Base-by-base conservation (phyloP, 106 monocot genomes). In the Allium cepa region DNA sequence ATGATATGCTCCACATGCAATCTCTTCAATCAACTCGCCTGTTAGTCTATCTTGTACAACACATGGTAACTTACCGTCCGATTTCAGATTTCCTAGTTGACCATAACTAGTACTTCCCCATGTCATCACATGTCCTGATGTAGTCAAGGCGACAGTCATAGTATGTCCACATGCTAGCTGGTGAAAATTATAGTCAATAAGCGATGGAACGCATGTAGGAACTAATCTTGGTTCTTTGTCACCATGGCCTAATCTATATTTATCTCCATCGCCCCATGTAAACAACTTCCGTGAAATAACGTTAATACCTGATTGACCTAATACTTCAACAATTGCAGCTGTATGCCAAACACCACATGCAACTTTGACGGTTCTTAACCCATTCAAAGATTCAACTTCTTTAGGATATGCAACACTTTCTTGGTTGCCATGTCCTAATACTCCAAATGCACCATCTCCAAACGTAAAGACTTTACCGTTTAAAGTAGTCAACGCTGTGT, bases 221-320 rank as follows among this genome's bases (percentile, higher is more conserved):
- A 82, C 48, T 16, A 92, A 28, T 14, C 80, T 56, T 50, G 78
- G 60, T 68, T 83, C 88, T 73, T 88, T 92, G 47, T 92, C 85
- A 3, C 92, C 92, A 53, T 88, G 92, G 16, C 92, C 92, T 26
- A 92, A 58, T 11, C 83, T 78, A 51, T 81, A 67, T 53, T 85
- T 92, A 73, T 83, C 88, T 53, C 88, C 92, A 75, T 85, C 88
- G 45, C 92, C 92, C 92, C 92, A 92, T 3, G 92, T 92, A 78
- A 88, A 92, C 36, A 92, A 66, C 59, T 85, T 88, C 45, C 76
- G 62, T n/a, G 85, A 88, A 11, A 79, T 46, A 26, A 83, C 72
- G 71, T 87, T 80, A 12, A 59, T 56, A 27, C 80, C 79, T 7
- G 58, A 15, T 48, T 87, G 81, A 7, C 74, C 83, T 55, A 67